Evolutionary conservation across 2,329 filamentous ascomycete genomes (phyloP).

Genomic region (Venturiaceae sp.): DNA sequence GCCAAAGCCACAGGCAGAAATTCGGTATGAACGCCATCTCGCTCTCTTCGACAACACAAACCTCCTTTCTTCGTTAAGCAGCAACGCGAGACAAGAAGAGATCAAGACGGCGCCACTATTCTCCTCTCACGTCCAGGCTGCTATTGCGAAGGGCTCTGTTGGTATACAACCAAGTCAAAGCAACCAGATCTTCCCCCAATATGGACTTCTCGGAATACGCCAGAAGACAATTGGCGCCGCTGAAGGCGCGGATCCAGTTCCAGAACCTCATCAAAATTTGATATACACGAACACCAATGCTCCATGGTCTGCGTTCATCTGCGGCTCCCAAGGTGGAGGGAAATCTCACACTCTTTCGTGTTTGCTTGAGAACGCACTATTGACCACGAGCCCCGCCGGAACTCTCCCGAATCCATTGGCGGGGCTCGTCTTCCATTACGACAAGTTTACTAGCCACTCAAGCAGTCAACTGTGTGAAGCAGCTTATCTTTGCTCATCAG

Average conservation of each 20-base stretch:
- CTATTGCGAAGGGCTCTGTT: not conserved
- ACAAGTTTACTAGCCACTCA: conserved; percentile 35
- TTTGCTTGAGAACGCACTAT: conserved; percentile 50
- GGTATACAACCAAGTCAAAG: not conserved
- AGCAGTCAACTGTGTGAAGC: conserved; percentile 45
- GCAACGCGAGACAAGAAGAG: not conserved
- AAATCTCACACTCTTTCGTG: conserved; percentile 52
- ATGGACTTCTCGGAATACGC: not conserved
- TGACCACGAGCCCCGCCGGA: conserved; percentile 31
- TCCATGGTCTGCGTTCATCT: conserved; percentile 52
- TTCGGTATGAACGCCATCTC: not conserved
- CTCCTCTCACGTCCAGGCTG: not conserved
- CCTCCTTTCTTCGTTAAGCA: not conserved
- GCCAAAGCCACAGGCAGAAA: not conserved
- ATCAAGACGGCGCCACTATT: not conserved
- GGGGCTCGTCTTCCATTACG: conserved; percentile 50
- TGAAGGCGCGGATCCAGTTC: not conserved
- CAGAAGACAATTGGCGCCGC: not conserved
- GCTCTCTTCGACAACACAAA: not conserved
- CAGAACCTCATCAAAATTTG: conserved; percentile 9
- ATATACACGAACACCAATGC: conserved; percentile 44
- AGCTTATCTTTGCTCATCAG: conserved; percentile 40
- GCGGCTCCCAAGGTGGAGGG: conserved; percentile 52
- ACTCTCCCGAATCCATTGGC: conserved; percentile 43
- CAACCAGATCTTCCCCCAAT: not conserved